Percentiles rank a stretch among this genome's conserved stretches.
These are phyloP conservation scores for Erucastrum elatum DNA, from an alignment of 345 rosid genomes.

Conservation along the genomic window DNA sequence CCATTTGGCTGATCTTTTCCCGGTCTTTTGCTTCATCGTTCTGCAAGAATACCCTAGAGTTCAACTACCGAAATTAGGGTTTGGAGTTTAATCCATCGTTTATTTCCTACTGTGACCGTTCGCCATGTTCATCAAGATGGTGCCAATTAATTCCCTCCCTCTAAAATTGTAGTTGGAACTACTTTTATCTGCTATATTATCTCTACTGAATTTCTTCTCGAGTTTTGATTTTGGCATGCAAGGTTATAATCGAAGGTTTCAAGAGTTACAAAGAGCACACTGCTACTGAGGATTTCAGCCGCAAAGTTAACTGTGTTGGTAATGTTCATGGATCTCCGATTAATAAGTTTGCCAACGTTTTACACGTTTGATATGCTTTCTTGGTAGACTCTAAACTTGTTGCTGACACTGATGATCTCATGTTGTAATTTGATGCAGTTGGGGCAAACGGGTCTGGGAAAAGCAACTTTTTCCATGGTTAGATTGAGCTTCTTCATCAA, in stretches of 20 bases:
- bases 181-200: not conserved
- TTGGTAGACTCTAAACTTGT: not conserved
- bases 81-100: not conserved
- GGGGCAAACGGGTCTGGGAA: conserved; percentile 99
- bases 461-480: conserved; percentile 91
- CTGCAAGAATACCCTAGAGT: too few relatives aligned
- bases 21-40: too few relatives aligned
- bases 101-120: not conserved
- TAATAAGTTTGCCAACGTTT: not conserved
- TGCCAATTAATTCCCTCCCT: not conserved
- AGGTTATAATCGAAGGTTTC: conserved; percentile 93
- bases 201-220: conserved; percentile 5
- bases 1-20: too few relatives aligned
- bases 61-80: too few relatives aligned
- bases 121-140: conserved; percentile 41
- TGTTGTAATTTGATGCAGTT: conserved; percentile 45
- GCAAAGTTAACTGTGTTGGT: conserved; percentile 90
- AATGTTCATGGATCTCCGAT: conserved; percentile 5
- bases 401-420: not conserved
- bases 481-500: conserved; percentile 27
- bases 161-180: not conserved
- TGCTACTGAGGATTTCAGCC: conserved; percentile 87
- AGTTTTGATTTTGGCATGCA: conserved; percentile 13
- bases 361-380: not conserved
- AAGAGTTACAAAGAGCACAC: conserved; percentile 93